Base-by-base conservation (phyloP, 306 rosid genomes). In the Vigna unguiculata region DNA sequence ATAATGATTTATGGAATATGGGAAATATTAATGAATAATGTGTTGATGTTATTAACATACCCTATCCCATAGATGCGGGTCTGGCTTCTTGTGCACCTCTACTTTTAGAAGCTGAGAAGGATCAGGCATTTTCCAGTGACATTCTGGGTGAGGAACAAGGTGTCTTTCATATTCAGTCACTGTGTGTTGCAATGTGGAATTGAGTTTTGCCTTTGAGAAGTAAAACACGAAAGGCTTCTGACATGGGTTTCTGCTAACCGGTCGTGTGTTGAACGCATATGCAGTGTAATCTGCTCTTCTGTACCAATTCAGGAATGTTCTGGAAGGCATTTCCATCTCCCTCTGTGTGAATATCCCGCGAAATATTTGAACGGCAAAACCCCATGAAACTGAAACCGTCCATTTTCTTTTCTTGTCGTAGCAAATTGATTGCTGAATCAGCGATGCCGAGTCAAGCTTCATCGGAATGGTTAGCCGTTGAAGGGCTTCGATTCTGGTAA, bases 371-470 rank as follows among this genome's bases (percentile, higher is more conserved):
- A 96, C 88, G 40, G 93, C 90, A 16, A 83, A 96, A 61, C 99
- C 99, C 99, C 99, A 96, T 1, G 99, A 96, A 61, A 93, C 93
- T 1, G 99, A 91, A 57, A 96, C 11, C 0, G 98, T 96, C 99
- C 99, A 96, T 15, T 72, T 77, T 70, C 52, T 88, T 2, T 84
- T 46, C 17, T 81, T 86, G 74, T 91, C 93, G 24, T 91, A 93
- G 88, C 98, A 92, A 79, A 96, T 91, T 20, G 99, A 92, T 59
- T 96, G 99, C 55, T 96, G 99, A 91, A 96, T 85, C 15, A 96
- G 88, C 4, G 89, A 93, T 0, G 98, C 98, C 0, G 98, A 96
- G 80, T 96, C 99, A 32, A 92, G 75, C 75, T 86, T 84, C 89
- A 84, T 91, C 19, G 99, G 99, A 19, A 81, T 64, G 0, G 70